Evolutionary conservation across 331 rosid species (phyloP).

Genomic region (Stylosanthes scabra): DNA sequence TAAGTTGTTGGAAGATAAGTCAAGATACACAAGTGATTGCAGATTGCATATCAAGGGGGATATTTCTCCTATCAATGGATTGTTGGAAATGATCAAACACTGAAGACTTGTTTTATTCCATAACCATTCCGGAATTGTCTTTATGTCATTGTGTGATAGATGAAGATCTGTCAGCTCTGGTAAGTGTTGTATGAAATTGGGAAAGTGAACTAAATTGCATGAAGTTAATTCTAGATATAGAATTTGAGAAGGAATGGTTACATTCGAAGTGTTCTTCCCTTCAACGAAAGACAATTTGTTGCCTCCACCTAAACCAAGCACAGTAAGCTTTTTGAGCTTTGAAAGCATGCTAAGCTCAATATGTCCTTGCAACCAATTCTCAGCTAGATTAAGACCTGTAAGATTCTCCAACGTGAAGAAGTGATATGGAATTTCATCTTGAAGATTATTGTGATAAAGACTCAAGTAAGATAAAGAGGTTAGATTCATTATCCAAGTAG

Average conservation of each 20-base stretch:
- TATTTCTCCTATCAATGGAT: slow-evolving; percentile 8
- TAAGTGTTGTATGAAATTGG: neutral
- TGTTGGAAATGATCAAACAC: neutral
- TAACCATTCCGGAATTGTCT: slow-evolving; percentile 17
- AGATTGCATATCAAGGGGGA: slow-evolving; percentile 30
- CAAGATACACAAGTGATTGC: slow-evolving; percentile 19
- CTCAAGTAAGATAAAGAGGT: neutral
- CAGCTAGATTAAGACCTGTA: rapidly evolving
- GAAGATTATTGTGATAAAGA: neutral
- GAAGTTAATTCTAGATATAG: neutral
- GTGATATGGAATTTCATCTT: neutral
- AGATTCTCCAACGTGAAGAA: slow-evolving; percentile 3
- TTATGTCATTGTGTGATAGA: neutral
- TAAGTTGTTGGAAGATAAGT: slow-evolving; percentile 29
- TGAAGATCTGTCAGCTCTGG: neutral
- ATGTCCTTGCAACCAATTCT: slow-evolving; percentile 18
- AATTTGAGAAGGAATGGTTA: neutral
- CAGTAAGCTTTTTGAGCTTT: neutral
- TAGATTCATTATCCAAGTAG: neutral
- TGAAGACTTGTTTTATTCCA: neutral
- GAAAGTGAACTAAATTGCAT: slow-evolving; percentile 16
- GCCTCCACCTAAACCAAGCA: rapidly evolving
- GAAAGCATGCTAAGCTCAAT: slow-evolving; percentile 30
- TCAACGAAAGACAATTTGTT: slow-evolving; percentile 25
- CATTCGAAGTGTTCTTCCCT: neutral